phyloP scores from a whole-genome alignment of 805 yeast genomes.

The Sungouiozyma ichnusensis region DNA sequence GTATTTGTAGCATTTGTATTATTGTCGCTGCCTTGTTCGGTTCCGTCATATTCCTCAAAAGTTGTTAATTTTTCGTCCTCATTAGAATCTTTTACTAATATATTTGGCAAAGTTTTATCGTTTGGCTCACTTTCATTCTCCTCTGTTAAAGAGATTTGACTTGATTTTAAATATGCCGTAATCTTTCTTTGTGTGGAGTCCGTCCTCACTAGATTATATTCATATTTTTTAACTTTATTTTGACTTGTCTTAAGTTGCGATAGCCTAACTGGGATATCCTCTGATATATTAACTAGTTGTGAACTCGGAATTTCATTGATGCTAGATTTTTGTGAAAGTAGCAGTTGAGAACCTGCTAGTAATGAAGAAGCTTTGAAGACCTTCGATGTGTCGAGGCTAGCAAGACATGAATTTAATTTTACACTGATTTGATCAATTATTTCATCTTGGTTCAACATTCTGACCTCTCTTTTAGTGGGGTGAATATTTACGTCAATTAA shows the following conservation, averaged over 20 bases:
- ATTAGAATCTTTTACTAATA: too few species aligned
- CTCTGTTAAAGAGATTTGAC: constrained; percentile 1
- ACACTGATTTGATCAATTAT: constrained; percentile 53
- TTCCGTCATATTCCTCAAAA: too few species aligned
- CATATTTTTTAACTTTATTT: constrained; percentile 20
- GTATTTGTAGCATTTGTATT: too few species aligned
- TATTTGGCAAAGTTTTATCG: too few species aligned
- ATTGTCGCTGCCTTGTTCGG: too few species aligned
- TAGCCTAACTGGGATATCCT: not conserved
- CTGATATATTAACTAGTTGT: not conserved
- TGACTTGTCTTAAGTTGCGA: not conserved
- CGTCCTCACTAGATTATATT: constrained; percentile 27
- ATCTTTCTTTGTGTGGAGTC: constrained; percentile 27
- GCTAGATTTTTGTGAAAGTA: constrained; percentile 1
- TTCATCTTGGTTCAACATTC: constrained; percentile 79
- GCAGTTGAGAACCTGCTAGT: constrained; percentile 24
- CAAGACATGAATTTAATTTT: constrained; percentile 39
- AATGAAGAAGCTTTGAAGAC: constrained; percentile 57
- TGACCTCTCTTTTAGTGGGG: constrained; percentile 88
- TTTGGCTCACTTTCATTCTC: not conserved
- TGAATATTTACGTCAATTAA: constrained; percentile 89
- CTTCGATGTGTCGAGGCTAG: constrained; percentile 55
- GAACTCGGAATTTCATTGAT: not conserved
- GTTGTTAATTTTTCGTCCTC: too few species aligned
- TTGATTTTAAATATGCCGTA: constrained; percentile 17